Percentiles rank a stretch among this genome's conserved stretches.
Conservation (phyloP, 352 stramenopile genomes). For the Globisporangium nodosum region DNA sequence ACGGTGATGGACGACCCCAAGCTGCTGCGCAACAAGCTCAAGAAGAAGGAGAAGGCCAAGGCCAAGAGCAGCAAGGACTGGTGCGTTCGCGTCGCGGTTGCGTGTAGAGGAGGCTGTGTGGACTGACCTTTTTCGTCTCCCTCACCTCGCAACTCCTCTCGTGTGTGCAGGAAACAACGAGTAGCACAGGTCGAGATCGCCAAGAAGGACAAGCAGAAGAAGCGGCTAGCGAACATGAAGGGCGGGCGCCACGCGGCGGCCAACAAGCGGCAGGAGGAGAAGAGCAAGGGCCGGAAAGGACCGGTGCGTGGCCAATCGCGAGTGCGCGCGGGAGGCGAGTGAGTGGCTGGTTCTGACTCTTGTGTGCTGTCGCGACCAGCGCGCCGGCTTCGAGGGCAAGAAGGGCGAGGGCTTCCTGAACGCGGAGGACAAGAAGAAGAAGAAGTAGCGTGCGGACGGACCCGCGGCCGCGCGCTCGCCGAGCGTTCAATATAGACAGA, state of each 20-base stretch:
- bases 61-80: conserved; percentile 77
- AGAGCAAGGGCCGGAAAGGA: conserved; percentile 32
- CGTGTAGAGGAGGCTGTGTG: neutral
- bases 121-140: neutral
- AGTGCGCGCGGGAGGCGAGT: neutral
- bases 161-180: conserved; percentile 46
- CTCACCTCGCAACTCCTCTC: neutral
- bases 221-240: conserved; percentile 37
- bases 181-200: conserved; percentile 45
- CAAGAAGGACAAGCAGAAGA: conserved; percentile 66
- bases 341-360: neutral
- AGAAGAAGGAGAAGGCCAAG: conserved; percentile 83
- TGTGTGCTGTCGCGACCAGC: conserved; percentile 18
- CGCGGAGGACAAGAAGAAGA: conserved; percentile 47
- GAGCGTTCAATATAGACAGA: conserved; percentile 12
- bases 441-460: conserved; percentile 25
- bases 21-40: conserved; percentile 71
- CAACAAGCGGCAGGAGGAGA: conserved; percentile 25
- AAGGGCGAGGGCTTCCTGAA: conserved; percentile 76
- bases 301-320: conserved; percentile 19
- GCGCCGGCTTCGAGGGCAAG: conserved; percentile 78
- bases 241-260: conserved; percentile 8
- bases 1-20: conserved; percentile 73
- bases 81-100: conserved; percentile 10
- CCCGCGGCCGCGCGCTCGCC: conserved; percentile 1